Conservation (phyloP, 148 eudicot genomes). For the Chenopodium berlandieri region DNA sequence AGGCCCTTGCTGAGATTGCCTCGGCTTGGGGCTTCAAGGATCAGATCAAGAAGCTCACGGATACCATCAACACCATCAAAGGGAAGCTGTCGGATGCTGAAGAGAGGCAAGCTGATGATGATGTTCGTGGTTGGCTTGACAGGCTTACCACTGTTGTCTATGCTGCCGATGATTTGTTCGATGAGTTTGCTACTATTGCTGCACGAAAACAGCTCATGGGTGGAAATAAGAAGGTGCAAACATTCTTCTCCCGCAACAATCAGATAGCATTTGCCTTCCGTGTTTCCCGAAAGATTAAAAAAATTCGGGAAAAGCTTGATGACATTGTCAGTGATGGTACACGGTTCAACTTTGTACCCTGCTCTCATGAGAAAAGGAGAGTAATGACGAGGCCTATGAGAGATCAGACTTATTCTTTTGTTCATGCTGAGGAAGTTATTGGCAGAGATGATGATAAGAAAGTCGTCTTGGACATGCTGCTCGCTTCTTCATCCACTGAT, state of each 20-base stretch:
- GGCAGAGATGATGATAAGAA: constrained; percentile 1
- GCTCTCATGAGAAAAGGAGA: background rate
- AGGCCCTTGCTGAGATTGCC: constrained; percentile 22
- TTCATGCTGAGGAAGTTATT: constrained; percentile 14
- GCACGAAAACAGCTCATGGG: too few species aligned
- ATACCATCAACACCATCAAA: constrained; percentile 19
- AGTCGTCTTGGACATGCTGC: too few species aligned
- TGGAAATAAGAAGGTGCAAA: background rate
- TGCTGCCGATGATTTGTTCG: too few species aligned
- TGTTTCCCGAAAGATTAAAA: constrained; percentile 11
- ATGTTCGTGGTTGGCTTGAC: constrained; percentile 22
- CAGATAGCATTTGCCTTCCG: background rate
- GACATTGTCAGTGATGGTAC: background rate
- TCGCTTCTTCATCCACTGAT: too few species aligned
- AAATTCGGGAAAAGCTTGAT: constrained; percentile 15
- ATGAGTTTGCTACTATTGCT: too few species aligned
- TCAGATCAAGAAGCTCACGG: constrained; percentile 16
- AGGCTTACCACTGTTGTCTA: constrained; percentile 20
- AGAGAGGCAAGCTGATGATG: constrained; percentile 19
- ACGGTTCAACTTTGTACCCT: constrained; percentile 1
- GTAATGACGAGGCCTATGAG: background rate
- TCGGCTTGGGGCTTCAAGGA: constrained; percentile 17
- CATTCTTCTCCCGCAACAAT: constrained; percentile 14
- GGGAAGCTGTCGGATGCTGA: constrained; percentile 34
- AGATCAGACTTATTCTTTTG: constrained; percentile 18